phyloP scores from a whole-genome alignment of 306 rosid species.

The Ochetophila trinervis region DNA sequence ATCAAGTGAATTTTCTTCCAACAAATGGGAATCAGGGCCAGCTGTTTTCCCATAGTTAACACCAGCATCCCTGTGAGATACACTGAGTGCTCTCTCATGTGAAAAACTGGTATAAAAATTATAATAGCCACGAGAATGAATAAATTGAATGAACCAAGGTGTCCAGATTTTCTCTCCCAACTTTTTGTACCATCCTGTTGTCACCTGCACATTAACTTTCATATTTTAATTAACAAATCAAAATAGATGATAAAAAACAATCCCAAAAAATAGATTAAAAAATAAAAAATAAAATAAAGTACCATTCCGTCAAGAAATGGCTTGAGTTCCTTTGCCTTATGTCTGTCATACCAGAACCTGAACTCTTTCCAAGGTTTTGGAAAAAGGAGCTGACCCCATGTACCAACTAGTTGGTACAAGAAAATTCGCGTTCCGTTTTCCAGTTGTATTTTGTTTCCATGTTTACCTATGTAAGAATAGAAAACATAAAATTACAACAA shows the following conservation, averaged over 20 bases:
- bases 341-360: constrained; percentile 86
- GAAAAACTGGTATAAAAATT: constrained; percentile 77
- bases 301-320: constrained; percentile 94
- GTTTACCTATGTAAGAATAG: constrained; percentile 62
- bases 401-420: constrained; percentile 88
- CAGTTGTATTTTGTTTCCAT: constrained; percentile 71
- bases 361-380: constrained; percentile 98
- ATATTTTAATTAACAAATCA: constrained; percentile 20
- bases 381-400: constrained; percentile 99
- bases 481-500: background rate
- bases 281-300: constrained; percentile 12
- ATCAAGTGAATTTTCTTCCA: constrained; percentile 61
- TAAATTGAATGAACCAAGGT: constrained; percentile 94
- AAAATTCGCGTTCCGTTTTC: constrained; percentile 60
- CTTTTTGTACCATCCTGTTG: constrained; percentile 89
- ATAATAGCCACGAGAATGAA: constrained; percentile 76
- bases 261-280: constrained; percentile 3
- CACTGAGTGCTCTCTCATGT: constrained; percentile 78
- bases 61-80: constrained; percentile 96
- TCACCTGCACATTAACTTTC: constrained; percentile 54
- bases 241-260: background rate
- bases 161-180: constrained; percentile 97
- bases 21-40: constrained; percentile 85
- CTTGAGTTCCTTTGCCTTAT: constrained; percentile 69
- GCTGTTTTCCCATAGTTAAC: constrained; percentile 93